These are phyloP conservation scores for Aspergillus hancockii DNA, from an alignment of 495 filamentous ascomycete species.

Conservation along the genomic window DNA sequence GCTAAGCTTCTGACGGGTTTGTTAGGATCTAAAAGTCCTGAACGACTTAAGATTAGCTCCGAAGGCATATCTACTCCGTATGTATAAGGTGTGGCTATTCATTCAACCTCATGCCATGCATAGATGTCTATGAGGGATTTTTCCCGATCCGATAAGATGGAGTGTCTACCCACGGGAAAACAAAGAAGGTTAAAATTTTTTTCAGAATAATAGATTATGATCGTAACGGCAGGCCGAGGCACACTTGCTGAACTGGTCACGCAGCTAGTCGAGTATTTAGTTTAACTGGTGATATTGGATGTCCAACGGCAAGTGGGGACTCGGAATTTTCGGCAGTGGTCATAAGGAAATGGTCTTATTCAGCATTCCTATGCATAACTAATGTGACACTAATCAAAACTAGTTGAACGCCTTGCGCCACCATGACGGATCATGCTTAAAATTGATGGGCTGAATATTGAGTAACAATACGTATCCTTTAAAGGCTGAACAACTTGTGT, in stretches of 20 bases:
- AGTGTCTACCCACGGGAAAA: not conserved
- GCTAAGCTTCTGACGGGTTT: constrained; percentile 41
- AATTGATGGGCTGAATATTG: too few species aligned
- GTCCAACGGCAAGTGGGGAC: not conserved
- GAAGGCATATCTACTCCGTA: constrained; percentile 11
- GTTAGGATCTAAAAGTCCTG: constrained; percentile 31
- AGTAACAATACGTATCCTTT: not conserved
- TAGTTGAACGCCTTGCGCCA: not conserved
- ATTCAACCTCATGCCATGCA: not conserved
- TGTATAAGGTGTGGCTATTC: not conserved
- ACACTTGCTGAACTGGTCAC: not conserved
- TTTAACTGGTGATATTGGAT: not conserved
- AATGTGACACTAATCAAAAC: not conserved
- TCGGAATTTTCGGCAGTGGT: constrained; percentile 16
- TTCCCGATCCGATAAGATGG: not conserved
- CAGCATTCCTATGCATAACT: constrained; percentile 12
- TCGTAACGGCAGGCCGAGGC: not conserved
- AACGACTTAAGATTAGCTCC: constrained; percentile 2
- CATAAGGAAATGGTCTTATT: constrained; percentile 13
- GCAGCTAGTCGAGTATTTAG: not conserved
- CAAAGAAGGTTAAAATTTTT: not conserved
- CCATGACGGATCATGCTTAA: too few species aligned
- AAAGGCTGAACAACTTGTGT: not conserved
- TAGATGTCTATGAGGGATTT: not conserved
- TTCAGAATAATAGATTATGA: not conserved